phyloP scores from a whole-genome alignment of 768 basidiomycete genomes.

The Mycena venus region DNA sequence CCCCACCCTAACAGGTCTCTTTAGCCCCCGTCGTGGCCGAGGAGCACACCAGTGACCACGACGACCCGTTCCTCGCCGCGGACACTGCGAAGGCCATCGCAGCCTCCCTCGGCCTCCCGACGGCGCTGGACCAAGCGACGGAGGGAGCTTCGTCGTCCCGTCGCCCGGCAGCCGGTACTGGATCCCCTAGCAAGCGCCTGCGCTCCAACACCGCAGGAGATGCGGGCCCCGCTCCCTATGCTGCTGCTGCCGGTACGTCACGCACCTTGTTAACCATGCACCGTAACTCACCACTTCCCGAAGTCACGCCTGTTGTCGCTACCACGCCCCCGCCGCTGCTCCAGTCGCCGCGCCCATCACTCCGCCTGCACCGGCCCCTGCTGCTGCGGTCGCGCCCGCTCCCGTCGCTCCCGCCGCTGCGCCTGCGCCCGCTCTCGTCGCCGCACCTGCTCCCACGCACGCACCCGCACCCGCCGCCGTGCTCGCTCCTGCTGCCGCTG shows the following conservation, averaged over 20 bases:
- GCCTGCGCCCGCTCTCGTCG: not conserved
- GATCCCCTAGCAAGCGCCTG: not conserved
- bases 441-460: not conserved
- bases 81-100: not conserved
- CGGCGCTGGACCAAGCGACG: not conserved
- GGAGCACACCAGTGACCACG: not conserved
- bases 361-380: not conserved
- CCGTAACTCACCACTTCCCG: too few relatives aligned
- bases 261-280: too few relatives aligned
- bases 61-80: not conserved
- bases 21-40: too few relatives aligned
- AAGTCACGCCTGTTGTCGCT: too few relatives aligned
- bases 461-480: not conserved
- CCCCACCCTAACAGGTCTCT: not conserved
- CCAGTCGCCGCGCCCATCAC: not conserved
- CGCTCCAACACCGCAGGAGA: not conserved
- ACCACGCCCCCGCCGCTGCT: not conserved
- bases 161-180: not conserved
- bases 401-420: too few relatives aligned
- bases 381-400: not conserved
- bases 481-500: not conserved
- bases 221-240: too few relatives aligned
- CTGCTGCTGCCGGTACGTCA: too few relatives aligned
- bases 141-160: not conserved
- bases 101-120: not conserved